phyloP scores from a whole-genome alignment of 2,329 filamentous ascomycete species.

The Pestalotiopsis sp. region DNA sequence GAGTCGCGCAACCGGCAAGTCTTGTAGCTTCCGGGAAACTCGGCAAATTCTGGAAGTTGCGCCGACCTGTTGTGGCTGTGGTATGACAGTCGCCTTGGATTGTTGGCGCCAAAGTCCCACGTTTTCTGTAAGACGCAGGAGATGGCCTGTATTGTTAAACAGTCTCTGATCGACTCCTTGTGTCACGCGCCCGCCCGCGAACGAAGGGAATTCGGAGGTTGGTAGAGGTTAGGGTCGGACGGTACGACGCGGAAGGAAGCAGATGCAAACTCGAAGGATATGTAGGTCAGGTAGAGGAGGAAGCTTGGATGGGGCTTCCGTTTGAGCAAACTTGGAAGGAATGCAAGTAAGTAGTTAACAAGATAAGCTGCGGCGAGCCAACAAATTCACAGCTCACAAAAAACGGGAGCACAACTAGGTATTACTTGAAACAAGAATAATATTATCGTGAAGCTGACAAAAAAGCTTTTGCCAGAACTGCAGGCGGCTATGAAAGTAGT shows the following conservation, averaged over 20 bases:
- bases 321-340: not conserved
- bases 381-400: not conserved
- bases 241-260: not conserved
- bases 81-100: not conserved
- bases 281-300: not conserved
- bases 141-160: not conserved
- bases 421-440: not conserved
- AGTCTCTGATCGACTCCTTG: not conserved
- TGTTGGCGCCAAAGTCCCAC: not conserved
- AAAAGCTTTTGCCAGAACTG: not conserved
- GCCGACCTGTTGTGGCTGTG: not conserved
- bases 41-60: not conserved
- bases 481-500: not conserved
- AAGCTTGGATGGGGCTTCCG: not conserved
- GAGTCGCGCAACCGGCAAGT: not conserved
- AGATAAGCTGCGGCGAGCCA: not conserved
- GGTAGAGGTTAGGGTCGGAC: not conserved
- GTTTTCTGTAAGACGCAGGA: not conserved
- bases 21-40: not conserved
- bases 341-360: not conserved
- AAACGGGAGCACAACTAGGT: not conserved
- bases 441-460: not conserved
- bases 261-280: not conserved
- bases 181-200: not conserved
- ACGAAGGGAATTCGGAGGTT: not conserved